Evolutionary conservation across 371 early-diverging fungal species (phyloP).

Genomic region (Actinomucor elegans): DNA sequence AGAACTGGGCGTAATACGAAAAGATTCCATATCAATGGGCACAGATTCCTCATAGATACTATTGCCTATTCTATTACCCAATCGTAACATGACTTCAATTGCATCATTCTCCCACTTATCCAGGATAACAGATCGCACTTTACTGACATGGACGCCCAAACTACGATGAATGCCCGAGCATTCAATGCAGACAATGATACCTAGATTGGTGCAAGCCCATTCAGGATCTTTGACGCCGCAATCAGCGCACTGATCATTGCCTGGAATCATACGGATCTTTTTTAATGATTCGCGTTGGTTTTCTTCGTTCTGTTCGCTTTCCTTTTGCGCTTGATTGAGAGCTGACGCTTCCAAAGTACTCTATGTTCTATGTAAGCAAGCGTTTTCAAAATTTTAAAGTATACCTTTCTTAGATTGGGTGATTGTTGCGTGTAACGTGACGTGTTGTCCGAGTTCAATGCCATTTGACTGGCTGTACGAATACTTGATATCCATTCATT

Average conservation of each 20-base stretch:
- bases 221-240: slow-evolving; percentile 74
- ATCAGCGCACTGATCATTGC: slow-evolving; percentile 81
- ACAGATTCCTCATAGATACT: slow-evolving; percentile 66
- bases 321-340: neutral
- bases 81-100: slow-evolving; percentile 73
- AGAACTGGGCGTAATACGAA: slow-evolving; percentile 30
- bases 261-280: slow-evolving; percentile 43
- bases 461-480: slow-evolving; percentile 67
- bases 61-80: slow-evolving; percentile 82
- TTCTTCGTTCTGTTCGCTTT: slow-evolving; percentile 15
- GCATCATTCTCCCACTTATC: slow-evolving; percentile 90
- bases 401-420: slow-evolving; percentile 19
- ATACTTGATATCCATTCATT: slow-evolving; percentile 80
- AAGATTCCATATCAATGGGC: slow-evolving; percentile 37
- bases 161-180: slow-evolving; percentile 98
- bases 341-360: slow-evolving; percentile 3
- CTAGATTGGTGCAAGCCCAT: slow-evolving; percentile 94
- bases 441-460: slow-evolving; percentile 58
- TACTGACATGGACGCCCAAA: slow-evolving; percentile 90
- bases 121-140: slow-evolving; percentile 81
- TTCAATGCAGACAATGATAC: slow-evolving; percentile 92
- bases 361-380: neutral
- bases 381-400: neutral
- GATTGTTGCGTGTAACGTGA: slow-evolving; percentile 29
- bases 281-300: slow-evolving; percentile 24